phyloP scores from a whole-genome alignment of 1,284 basidiomycete species.

The Apiotrichum siamense region DNA sequence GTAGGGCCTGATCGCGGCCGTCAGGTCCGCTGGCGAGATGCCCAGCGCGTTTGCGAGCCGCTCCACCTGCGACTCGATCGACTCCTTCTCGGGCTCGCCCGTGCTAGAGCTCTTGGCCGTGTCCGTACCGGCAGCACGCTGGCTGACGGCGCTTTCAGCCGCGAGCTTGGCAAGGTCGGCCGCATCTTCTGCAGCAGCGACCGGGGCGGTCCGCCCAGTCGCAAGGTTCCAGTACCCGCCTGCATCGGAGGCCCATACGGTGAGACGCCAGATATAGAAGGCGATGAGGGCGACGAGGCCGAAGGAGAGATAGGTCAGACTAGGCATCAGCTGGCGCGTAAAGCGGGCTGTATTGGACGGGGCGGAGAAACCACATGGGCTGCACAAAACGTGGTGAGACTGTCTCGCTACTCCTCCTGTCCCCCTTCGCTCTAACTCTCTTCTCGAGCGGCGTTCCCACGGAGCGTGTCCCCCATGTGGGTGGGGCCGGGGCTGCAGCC shows the following conservation, averaged over 20 bases:
- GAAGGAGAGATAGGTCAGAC: conserved; percentile 41
- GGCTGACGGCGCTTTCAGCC: conserved; percentile 3
- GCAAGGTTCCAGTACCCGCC: conserved; percentile 47
- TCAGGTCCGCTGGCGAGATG: conserved; percentile 43
- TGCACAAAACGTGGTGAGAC: too few species aligned
- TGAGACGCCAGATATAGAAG: conserved; percentile 45
- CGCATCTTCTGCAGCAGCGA: conserved; percentile 14
- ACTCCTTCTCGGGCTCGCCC: conserved; percentile 4
- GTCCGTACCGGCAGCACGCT: neutral
- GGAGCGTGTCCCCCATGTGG: too few species aligned
- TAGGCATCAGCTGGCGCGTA: conserved; percentile 7
- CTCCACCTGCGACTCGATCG: conserved; percentile 42
- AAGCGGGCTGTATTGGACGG: neutral
- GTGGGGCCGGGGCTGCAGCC: too few species aligned
- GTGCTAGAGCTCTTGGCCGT: too few species aligned
- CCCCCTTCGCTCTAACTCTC: too few species aligned
- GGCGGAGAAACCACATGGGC: neutral
- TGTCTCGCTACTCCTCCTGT: too few species aligned
- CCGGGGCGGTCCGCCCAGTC: conserved; percentile 32
- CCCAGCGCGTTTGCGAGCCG: conserved; percentile 42
- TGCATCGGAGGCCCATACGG: conserved; percentile 41
- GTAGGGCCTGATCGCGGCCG: conserved; percentile 41
- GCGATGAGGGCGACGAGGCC: conserved; percentile 31
- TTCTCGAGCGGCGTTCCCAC: too few species aligned
- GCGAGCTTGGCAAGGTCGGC: conserved; percentile 14